Conservation (phyloP, 768 basidiomycete genomes). For the Leccinum ochraceum region DNA sequence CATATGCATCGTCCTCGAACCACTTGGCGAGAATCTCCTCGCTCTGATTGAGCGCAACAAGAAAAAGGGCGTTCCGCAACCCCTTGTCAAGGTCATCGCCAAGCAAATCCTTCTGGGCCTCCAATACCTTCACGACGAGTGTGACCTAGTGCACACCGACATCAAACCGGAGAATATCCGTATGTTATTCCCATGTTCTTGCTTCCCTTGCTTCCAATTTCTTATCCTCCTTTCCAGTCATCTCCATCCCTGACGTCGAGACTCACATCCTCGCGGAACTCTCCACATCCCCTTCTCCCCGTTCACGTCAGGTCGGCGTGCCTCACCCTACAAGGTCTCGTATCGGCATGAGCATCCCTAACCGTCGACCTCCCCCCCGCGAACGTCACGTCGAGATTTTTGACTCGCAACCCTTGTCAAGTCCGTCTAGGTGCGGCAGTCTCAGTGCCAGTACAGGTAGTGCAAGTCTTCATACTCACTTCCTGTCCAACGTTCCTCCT, state of each 20-base stretch:
- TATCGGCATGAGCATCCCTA: conserved; percentile 61
- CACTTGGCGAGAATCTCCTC: conserved; percentile 77
- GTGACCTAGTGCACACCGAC: conserved; percentile 90
- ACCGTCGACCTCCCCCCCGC: conserved; percentile 44
- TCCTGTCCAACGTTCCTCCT: conserved; percentile 12
- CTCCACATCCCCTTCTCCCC: conserved; percentile 65
- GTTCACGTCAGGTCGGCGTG: conserved; percentile 79
- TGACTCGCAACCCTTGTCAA: conserved; percentile 76
- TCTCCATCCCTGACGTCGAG: conserved; percentile 81
- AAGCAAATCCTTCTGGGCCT: conserved; percentile 87
- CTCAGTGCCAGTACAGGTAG: conserved; percentile 32
- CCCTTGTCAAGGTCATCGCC: conserved; percentile 82
- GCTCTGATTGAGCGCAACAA: conserved; percentile 76
- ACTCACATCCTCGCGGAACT: conserved; percentile 70
- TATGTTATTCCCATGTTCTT: conserved; percentile 60
- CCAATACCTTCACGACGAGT: conserved; percentile 91
- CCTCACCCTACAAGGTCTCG: conserved; percentile 68
- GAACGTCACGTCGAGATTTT: conserved; percentile 79
- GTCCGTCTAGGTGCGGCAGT: conserved; percentile 40
- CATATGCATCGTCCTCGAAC: conserved; percentile 91
- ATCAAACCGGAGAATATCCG: conserved; percentile 96
- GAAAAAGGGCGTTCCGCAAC: conserved; percentile 79
- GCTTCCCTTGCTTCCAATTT: conserved; percentile 24
- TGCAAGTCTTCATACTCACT: conserved; percentile 19
- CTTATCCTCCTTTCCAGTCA: conserved; percentile 48